A percentile compares a stretch with the other conserved stretches of the same genome.
phyloP scores from a whole-genome alignment of 148 eudicot genomes.

The Rhododendron williamsianum region DNA sequence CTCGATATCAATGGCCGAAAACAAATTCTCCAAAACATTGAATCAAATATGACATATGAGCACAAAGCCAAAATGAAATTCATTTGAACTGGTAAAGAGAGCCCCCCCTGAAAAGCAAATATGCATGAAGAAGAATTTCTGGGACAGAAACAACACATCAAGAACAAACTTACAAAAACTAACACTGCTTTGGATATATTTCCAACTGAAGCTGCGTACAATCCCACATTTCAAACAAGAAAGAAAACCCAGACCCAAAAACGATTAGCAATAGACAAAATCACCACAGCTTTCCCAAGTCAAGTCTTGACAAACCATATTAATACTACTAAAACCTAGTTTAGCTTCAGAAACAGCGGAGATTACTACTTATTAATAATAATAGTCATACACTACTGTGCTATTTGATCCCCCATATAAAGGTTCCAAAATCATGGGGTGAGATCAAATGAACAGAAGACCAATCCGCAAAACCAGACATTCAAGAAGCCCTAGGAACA shows the following conservation, averaged over 20 bases:
- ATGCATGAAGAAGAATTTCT: neutral
- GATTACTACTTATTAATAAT: neutral
- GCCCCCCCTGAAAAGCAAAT: neutral
- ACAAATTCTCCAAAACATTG: neutral
- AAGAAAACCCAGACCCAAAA: neutral
- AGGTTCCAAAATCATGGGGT: slow-evolving; percentile 1
- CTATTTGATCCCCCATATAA: neutral
- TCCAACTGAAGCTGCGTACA: neutral
- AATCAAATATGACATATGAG: neutral
- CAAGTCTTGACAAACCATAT: neutral
- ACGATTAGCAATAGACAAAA: neutral
- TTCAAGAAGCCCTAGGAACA: slow-evolving; percentile 39
- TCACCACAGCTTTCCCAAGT: neutral
- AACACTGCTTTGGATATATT: neutral
- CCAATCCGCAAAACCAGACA: neutral
- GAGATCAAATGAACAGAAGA: neutral
- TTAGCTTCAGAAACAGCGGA: neutral
- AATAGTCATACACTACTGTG: neutral
- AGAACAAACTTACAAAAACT: neutral
- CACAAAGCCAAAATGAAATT: neutral
- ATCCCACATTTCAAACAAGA: neutral
- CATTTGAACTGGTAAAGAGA: neutral
- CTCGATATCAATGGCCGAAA: neutral
- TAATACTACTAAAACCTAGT: neutral
- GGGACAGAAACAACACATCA: neutral